Percentiles rank a stretch among this genome's conserved stretches.
Evolutionary conservation across 495 filamentous ascomycete species (phyloP).

Genomic region (Acidiella bohemica): DNA sequence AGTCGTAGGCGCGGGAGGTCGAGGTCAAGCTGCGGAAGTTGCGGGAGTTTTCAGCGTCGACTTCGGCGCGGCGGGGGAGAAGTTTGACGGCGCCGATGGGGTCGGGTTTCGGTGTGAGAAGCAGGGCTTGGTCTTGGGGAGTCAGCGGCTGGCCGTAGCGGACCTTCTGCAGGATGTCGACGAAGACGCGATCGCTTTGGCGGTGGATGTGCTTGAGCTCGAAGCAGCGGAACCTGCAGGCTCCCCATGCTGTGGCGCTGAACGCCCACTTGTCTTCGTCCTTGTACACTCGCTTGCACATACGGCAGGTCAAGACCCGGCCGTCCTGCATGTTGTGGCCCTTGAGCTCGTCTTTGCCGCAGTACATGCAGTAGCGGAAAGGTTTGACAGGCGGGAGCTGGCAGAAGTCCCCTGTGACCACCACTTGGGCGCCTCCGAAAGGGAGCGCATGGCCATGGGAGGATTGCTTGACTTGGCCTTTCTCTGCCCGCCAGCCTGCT

Average conservation of each 20-base stretch:
- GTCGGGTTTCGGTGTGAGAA: slow-evolving; percentile 35
- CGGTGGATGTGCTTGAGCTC: slow-evolving; percentile 40
- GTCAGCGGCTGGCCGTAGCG: slow-evolving; percentile 32
- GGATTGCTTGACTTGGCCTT: background rate
- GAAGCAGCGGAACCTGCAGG: slow-evolving; percentile 26
- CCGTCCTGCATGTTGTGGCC: slow-evolving; percentile 11
- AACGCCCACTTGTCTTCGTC: slow-evolving; percentile 26
- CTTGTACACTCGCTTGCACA: slow-evolving; percentile 30
- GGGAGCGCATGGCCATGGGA: background rate
- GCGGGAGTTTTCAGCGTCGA: slow-evolving; percentile 20
- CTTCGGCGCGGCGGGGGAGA: slow-evolving; percentile 29
- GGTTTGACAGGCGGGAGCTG: slow-evolving; percentile 35
- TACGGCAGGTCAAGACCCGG: slow-evolving; percentile 22
- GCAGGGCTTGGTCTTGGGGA: slow-evolving; percentile 28
- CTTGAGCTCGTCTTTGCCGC: slow-evolving; percentile 24
- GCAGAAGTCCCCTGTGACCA: slow-evolving; percentile 34
- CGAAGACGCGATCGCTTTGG: slow-evolving; percentile 38
- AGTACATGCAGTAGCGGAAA: slow-evolving; percentile 29
- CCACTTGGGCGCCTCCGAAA: slow-evolving; percentile 36
- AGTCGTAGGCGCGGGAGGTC: background rate
- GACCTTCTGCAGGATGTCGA: slow-evolving; percentile 38
- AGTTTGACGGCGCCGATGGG: slow-evolving; percentile 35
- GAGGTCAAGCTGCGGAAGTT: slow-evolving; percentile 22
- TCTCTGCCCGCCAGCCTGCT: background rate
- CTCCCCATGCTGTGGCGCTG: slow-evolving; percentile 24